phyloP scores from a whole-genome alignment of 208 protist genomes.

The Leishmania amazonensis region DNA sequence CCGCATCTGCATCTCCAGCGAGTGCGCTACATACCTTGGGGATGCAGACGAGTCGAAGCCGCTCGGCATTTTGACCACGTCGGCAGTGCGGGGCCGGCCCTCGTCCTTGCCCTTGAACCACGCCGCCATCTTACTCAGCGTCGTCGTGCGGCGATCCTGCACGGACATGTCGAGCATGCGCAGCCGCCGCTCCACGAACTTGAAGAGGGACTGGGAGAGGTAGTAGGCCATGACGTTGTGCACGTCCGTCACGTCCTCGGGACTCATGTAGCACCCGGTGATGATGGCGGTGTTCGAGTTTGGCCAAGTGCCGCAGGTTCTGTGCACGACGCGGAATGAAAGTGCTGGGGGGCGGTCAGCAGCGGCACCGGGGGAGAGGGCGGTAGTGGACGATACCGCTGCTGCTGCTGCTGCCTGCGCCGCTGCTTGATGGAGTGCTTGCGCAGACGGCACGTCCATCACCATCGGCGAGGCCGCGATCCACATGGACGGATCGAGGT shows the following conservation, averaged over 20 bases:
- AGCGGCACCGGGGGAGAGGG: conserved; percentile 3
- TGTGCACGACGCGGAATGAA: conserved; percentile 38
- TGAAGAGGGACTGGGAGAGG: conserved; percentile 69
- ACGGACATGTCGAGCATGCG: conserved; percentile 56
- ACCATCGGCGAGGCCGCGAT: conserved; percentile 67
- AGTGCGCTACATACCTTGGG: conserved; percentile 58
- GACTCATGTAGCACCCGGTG: conserved; percentile 80
- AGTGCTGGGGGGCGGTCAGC: conserved; percentile 6
- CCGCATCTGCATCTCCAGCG: conserved; percentile 87
- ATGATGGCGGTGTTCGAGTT: conserved; percentile 43
- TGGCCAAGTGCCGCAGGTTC: conserved; percentile 56
- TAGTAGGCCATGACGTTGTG: conserved; percentile 74
- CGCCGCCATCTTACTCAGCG: conserved; percentile 79
- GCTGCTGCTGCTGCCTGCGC: conserved; percentile 11
- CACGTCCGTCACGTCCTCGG: conserved; percentile 62
- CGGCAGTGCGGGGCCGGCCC: conserved; percentile 40
- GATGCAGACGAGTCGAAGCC: conserved; percentile 10
- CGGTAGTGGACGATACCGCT: not conserved
- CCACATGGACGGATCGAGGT: conserved; percentile 65
- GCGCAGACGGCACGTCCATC: conserved; percentile 65
- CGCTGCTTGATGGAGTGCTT: conserved; percentile 25
- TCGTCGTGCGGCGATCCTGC: conserved; percentile 78
- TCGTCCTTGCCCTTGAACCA: conserved; percentile 85
- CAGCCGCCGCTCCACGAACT: conserved; percentile 71
- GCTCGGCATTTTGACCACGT: conserved; percentile 17